Evolutionary conservation across 805 yeast species (phyloP).

Genomic region (Lachancea fermentati): DNA sequence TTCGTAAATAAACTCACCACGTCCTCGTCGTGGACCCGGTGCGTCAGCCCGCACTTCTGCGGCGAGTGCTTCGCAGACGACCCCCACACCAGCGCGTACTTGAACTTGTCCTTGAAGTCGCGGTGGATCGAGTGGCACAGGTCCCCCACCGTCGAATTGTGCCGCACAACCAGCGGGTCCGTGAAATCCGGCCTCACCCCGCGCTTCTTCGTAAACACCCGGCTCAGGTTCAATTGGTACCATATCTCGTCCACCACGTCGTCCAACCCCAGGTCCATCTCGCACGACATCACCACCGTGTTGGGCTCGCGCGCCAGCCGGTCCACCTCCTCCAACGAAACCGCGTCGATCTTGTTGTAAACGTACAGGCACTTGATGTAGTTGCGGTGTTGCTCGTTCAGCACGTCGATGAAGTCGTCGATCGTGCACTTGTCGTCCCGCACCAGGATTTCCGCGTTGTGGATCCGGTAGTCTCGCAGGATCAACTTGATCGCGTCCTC

Average conservation of each 20-base stretch:
- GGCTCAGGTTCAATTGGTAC: conserved; percentile 73
- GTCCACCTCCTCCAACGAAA: conserved; percentile 90
- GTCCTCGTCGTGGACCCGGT: conserved; percentile 84
- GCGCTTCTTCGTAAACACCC: conserved; percentile 84
- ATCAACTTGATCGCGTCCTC: conserved; percentile 74
- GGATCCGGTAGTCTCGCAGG: conserved; percentile 80
- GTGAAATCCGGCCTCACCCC: conserved; percentile 75
- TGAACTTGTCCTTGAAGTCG: conserved; percentile 86
- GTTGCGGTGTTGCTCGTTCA: conserved; percentile 80
- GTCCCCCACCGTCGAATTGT: conserved; percentile 69
- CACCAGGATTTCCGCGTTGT: conserved; percentile 88
- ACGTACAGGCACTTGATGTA: conserved; percentile 90
- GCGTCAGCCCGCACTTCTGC: conserved; percentile 89
- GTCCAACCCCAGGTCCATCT: conserved; percentile 74
- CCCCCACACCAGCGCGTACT: conserved; percentile 96
- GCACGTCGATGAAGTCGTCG: conserved; percentile 88
- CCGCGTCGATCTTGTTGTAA: conserved; percentile 93
- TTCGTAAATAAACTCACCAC: conserved; percentile 89
- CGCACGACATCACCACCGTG: conserved; percentile 92
- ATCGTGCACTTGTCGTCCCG: conserved; percentile 86
- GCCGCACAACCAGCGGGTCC: conserved; percentile 89
- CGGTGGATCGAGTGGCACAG: conserved; percentile 91
- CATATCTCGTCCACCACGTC: conserved; percentile 92
- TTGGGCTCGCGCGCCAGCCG: conserved; percentile 87
- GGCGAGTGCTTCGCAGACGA: conserved; percentile 92